Base-by-base conservation (phyloP, 2,329 filamentous ascomycete species). In the Trichoderma aggressivum region DNA sequence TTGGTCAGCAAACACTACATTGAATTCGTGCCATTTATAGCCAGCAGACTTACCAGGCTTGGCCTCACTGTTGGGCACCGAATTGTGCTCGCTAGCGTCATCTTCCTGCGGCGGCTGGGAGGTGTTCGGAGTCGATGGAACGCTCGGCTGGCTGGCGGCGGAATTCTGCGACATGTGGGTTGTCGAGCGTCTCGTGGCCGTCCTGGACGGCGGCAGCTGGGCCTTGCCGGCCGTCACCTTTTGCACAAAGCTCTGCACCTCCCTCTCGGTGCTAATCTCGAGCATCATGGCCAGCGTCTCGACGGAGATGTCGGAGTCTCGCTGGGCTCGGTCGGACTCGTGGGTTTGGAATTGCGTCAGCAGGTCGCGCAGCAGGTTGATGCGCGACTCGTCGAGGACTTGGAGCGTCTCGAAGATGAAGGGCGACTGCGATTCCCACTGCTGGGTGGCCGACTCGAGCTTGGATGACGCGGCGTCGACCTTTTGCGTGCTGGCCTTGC, bases 381-480 rank as follows among this genome's bases (percentile, higher is more conserved):
- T 85, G 70, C 96, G 90, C 76, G 89, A 91, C 83, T 99, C 96
- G 78, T 99, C 96, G 36, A 97, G 85, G 7, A 93, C 91, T 80
- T 99, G 96, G 30, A 99, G 88, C 72, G 91, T 92, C 82, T 99
- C 96, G 78, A 97, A 98, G 72, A 98, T 92, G 81, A 93, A 98
- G 1, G 96, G 96, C 16, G 96, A 94, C 80, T 97, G 94, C 1
- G 94, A 94, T 70, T 97, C 91, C 96, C 96, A 99, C 79, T 97
- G 92, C 74, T 91, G 88, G 58, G 86, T 89, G n/a, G 94, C 91
- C 72, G 89, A 89, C 74, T 97, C 92, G 56, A 97, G 88, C 74
- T 90, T 91, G 21, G 89, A 85, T 12, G 89, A 86, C 14, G 94
- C 94, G 73, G 87, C 87, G 56, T 94, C 92, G 50, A 96, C 88